A percentile compares a stretch with the other conserved stretches of the same genome.
Evolutionary conservation across 768 basidiomycete species (phyloP).

Genomic region (Lactarius quietus): DNA sequence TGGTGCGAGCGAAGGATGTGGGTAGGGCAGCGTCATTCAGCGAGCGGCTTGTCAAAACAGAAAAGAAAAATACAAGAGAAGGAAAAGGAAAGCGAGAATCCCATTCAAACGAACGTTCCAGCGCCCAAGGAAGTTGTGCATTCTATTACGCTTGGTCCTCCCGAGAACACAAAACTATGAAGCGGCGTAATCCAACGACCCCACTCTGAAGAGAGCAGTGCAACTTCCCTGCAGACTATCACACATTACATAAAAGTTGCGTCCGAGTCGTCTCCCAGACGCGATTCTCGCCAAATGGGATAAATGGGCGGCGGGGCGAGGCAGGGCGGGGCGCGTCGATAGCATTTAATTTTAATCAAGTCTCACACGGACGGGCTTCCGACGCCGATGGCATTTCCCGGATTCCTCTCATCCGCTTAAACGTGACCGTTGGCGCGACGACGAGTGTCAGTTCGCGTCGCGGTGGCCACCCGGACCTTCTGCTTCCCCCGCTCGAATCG

Average conservation of each 20-base stretch:
- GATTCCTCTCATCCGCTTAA: slow-evolving; percentile 12
- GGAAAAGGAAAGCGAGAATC: neutral
- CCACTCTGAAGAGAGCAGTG: neutral
- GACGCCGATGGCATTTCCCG: slow-evolving; percentile 15
- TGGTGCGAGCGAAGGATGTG: neutral
- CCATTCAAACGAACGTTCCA: neutral
- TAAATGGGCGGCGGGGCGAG: neutral
- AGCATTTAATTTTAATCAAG: neutral
- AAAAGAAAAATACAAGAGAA: neutral
- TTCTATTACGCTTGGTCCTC: slow-evolving; percentile 3
- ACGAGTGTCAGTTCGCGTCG: neutral
- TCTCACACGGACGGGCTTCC: slow-evolving; percentile 9
- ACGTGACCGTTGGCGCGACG: neutral
- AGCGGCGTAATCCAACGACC: neutral
- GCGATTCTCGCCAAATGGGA: neutral
- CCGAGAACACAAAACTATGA: neutral
- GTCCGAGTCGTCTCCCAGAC: neutral
- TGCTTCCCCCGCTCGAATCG: neutral
- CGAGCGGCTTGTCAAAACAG: neutral
- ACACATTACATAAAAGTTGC: slow-evolving; percentile 17
- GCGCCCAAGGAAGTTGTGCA: neutral
- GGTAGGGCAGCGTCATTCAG: neutral
- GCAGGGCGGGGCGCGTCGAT: neutral
- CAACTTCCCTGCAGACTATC: slow-evolving; percentile 3
- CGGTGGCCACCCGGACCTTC: neutral